phyloP scores from a whole-genome alignment of 768 basidiomycete genomes.

The Mycena maculata region DNA sequence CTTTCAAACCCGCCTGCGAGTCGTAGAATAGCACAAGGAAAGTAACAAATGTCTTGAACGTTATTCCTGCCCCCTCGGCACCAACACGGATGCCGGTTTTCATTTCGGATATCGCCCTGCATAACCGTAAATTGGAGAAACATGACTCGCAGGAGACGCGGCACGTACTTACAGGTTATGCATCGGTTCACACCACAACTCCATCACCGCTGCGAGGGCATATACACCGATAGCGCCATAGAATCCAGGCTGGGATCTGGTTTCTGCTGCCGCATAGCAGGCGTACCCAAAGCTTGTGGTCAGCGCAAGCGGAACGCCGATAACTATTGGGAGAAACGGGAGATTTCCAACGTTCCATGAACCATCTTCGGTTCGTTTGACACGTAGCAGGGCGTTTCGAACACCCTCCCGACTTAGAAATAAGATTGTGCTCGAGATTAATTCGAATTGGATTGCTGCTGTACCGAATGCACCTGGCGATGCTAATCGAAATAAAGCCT shows the following conservation, averaged over 20 bases:
- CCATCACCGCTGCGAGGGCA: constrained; percentile 76
- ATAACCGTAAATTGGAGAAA: constrained; percentile 37
- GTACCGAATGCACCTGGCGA: constrained; percentile 90
- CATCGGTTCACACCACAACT: constrained; percentile 86
- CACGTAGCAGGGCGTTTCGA: constrained; percentile 85
- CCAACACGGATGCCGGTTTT: constrained; percentile 78
- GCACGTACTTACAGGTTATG: constrained; percentile 69
- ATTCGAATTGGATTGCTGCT: constrained; percentile 94
- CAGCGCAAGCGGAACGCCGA: constrained; percentile 76
- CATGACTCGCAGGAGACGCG: background rate
- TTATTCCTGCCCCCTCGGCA: constrained; percentile 88
- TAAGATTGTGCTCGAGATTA: constrained; percentile 88
- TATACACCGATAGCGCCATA: constrained; percentile 73
- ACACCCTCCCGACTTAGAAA: constrained; percentile 96
- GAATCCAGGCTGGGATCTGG: constrained; percentile 75
- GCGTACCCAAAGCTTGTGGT: constrained; percentile 66
- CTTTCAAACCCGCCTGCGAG: constrained; percentile 41
- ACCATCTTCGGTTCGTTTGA: constrained; percentile 37
- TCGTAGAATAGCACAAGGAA: constrained; percentile 73
- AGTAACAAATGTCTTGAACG: constrained; percentile 77
- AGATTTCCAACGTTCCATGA: constrained; percentile 52
- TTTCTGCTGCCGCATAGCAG: constrained; percentile 61
- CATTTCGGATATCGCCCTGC: constrained; percentile 76
- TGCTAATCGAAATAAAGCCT: constrained; percentile 83
- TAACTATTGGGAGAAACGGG: constrained; percentile 72